Evolutionary conservation across 2,329 filamentous ascomycete species (phyloP).

Genomic region (Colletotrichum coccodes): DNA sequence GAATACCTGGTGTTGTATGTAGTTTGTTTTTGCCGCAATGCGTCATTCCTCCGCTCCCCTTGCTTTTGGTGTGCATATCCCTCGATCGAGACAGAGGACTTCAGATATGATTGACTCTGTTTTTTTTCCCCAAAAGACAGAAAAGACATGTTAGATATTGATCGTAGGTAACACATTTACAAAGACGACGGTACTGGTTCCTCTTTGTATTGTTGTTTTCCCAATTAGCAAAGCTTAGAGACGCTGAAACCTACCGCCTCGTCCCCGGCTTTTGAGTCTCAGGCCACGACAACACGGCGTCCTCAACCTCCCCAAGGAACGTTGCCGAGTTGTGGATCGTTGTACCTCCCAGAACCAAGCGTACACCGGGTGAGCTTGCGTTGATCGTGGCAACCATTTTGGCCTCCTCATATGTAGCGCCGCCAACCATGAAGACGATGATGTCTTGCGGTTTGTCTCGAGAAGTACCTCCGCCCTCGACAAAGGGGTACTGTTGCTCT

Average conservation of each 20-base stretch:
- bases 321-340: slow-evolving; percentile 86
- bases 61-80: no score
- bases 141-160: not conserved
- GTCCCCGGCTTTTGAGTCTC: slow-evolving; percentile 57
- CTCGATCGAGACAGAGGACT: no score
- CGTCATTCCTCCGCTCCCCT: no score
- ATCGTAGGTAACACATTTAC: no score
- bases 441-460: slow-evolving; percentile 97
- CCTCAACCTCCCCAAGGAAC: slow-evolving; percentile 92
- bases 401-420: slow-evolving; percentile 95
- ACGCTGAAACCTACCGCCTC: slow-evolving; percentile 35
- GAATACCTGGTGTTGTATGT: not conserved
- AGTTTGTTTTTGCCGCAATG: not conserved
- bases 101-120: no score
- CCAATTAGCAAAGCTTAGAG: not conserved
- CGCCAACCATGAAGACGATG: slow-evolving; percentile 92
- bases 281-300: slow-evolving; percentile 88
- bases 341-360: slow-evolving; percentile 90
- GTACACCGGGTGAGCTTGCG: slow-evolving; percentile 85
- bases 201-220: not conserved
- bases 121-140: no score
- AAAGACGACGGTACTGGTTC: not conserved
- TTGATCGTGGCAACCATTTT: slow-evolving; percentile 97
- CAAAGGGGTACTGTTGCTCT: slow-evolving; percentile 91
- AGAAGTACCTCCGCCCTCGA: slow-evolving; percentile 87